Base-by-base conservation (phyloP, 495 filamentous ascomycete genomes). In the Lasiosphaeris hirsuta region DNA sequence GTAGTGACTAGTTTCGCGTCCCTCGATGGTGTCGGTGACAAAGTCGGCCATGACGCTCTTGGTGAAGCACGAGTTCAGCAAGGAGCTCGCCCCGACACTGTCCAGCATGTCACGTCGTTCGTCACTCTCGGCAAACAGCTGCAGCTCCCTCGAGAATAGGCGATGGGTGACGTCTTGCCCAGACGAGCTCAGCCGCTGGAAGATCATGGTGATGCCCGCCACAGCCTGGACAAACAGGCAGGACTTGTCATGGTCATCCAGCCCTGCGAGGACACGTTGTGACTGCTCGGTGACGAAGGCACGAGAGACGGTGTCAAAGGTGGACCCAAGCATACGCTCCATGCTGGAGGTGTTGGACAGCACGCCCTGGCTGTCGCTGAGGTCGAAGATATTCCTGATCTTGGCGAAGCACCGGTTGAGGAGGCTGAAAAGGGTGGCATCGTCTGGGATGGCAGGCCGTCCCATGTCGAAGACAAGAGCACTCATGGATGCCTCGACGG, bases 51-150 rank as follows among this genome's bases (percentile, higher is more conserved):
- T 38, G 35, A 55, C 53, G 10, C 35, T 38, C 43, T 52, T 64
- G 42, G 57, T 67, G 36, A 66, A 70, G 35, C 67, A 71, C 4
- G 57, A 49, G 19, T 47, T 58, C 15, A 69, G 41, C 13, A 70
- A 7, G 1, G 19, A 7, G 13, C 58, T 67, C 5, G 4, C 23
- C 13, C 37, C 61, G n/a, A 72, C 57, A 17, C 43, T 58, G 5
- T 64, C 68, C 1, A 72, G 56, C 60, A 65, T 61, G 0, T n/a
- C 36, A 3, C 46, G 39, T 1, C 66, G 62, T 38, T 69, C 52
- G 23, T 69, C 63, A 44, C 69, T 65, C 46, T 72, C 66, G 14
- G 66, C 56, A 42, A 70, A 71, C 17, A 70, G 62, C 54, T 67
- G 63, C 0, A 69, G 62, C 51, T 72, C 66, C 10, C 68, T 40